Percentiles rank a stretch among this genome's conserved stretches.
phyloP scores from a whole-genome alignment of 148 eudicot genomes.

The Drosera capensis region DNA sequence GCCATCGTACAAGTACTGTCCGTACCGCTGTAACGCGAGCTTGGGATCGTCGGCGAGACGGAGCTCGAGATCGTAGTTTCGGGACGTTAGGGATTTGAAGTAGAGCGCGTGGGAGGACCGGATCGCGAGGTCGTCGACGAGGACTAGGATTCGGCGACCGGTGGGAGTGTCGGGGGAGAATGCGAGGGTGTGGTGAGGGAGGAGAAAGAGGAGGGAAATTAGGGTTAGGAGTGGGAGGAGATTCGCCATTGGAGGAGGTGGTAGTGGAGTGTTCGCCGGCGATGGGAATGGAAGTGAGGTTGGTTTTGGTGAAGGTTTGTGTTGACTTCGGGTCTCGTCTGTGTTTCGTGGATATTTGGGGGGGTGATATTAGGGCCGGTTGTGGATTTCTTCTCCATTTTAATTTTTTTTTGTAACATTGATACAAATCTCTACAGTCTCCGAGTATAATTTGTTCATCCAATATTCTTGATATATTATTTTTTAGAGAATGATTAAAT shows the following conservation, averaged over 20 bases:
- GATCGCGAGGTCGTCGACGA: constrained; percentile 37
- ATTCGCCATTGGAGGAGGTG: constrained; percentile 35
- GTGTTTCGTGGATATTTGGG: too few relatives aligned
- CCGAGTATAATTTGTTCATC: too few relatives aligned
- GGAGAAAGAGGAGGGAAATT: constrained; percentile 11
- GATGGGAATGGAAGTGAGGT: too few relatives aligned
- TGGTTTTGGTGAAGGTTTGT: too few relatives aligned
- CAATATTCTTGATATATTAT: too few relatives aligned
- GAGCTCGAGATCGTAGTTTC: constrained; percentile 46
- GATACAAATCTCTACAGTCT: too few relatives aligned
- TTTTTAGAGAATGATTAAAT: too few relatives aligned
- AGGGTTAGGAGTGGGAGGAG: constrained; percentile 13
- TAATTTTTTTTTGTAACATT: too few relatives aligned
- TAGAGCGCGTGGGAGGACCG: constrained; percentile 35
- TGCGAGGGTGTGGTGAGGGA: constrained; percentile 1
- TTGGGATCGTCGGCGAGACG: constrained; percentile 39
- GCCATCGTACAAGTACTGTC: constrained; percentile 39
- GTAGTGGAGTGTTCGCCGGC: too few relatives aligned
- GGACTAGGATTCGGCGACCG: constrained; percentile 27
- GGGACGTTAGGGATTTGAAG: constrained; percentile 26
- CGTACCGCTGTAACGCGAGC: constrained; percentile 27
- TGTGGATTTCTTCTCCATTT: too few relatives aligned
- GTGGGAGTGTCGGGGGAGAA: constrained; percentile 33
- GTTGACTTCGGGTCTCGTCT: too few relatives aligned
- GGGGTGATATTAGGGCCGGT: too few relatives aligned